These are phyloP conservation scores for Epichloe brachyelytri DNA, from an alignment of 2,329 filamentous ascomycete genomes.

Conservation along the genomic window DNA sequence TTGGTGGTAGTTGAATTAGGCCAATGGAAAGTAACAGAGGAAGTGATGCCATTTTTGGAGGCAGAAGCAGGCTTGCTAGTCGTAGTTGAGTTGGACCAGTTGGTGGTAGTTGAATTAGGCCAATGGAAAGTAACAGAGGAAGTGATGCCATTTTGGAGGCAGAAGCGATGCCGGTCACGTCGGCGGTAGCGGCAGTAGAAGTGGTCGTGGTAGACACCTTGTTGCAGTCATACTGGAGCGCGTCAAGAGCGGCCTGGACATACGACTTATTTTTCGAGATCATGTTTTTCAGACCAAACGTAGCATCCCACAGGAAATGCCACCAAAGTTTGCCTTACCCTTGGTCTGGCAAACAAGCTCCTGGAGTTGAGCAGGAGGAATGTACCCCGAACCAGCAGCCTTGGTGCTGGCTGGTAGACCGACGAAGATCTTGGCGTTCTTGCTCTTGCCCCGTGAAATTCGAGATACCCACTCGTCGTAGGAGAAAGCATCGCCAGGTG, in stretches of 20 bases:
- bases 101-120: too few species aligned
- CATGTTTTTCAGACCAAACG: conserved; percentile 19
- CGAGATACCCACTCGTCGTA: conserved; percentile 28
- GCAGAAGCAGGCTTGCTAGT: neutral
- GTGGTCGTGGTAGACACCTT: conserved; percentile 11
- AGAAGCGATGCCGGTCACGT: too few species aligned
- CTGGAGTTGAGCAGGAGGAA: conserved; percentile 20
- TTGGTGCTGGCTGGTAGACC: conserved; percentile 25
- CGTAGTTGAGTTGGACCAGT: conserved; percentile 8
- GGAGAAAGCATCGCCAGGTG: conserved; percentile 24
- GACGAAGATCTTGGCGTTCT: conserved; percentile 31
- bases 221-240: conserved; percentile 24
- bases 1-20: too few species aligned
- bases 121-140: too few species aligned
- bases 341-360: conserved; percentile 27
- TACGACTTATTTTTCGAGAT: conserved; percentile 24
- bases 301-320: conserved; percentile 34
- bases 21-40: too few species aligned
- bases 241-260: conserved; percentile 23
- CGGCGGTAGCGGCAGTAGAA: too few species aligned
- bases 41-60: too few species aligned
- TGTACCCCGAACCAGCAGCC: conserved; percentile 21
- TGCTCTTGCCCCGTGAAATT: conserved; percentile 22
- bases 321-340: conserved; percentile 27
- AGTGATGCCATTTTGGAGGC: too few species aligned